A percentile compares a stretch with the other conserved stretches of the same genome.
Conservation (phyloP, 2,329 filamentous ascomycete species). For the Pseudopyricularia cyperi region DNA sequence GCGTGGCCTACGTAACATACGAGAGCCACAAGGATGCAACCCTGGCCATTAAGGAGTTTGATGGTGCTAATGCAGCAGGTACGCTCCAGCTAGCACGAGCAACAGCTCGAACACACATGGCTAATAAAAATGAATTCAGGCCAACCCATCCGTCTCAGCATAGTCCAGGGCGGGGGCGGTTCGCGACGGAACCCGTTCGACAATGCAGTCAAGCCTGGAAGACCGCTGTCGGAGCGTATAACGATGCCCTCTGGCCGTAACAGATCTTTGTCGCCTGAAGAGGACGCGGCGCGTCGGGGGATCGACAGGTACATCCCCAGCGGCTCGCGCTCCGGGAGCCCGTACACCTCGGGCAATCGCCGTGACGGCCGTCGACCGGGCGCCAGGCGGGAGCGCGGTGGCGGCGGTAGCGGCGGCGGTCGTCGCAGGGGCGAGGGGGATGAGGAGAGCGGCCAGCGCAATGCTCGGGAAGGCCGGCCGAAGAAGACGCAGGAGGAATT, state of each 20-base stretch:
- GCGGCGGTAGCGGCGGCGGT: slow-evolving; percentile 21
- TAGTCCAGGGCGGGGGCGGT: slow-evolving; percentile 41
- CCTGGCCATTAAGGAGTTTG: slow-evolving; percentile 65
- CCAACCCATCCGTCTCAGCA: slow-evolving; percentile 64
- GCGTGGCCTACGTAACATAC: slow-evolving; percentile 75
- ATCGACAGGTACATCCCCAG: slow-evolving; percentile 74
- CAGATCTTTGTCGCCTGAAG: slow-evolving; percentile 47
- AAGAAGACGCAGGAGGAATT: slow-evolving; percentile 86
- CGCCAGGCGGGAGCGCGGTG: slow-evolving; percentile 24
- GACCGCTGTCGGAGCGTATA: slow-evolving; percentile 48
- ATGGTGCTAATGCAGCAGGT: slow-evolving; percentile 83
- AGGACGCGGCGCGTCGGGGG: slow-evolving; percentile 47
- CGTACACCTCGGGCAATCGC: slow-evolving; percentile 26
- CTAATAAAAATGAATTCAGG: slow-evolving; percentile 27
- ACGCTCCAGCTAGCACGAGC: slow-evolving; percentile 9
- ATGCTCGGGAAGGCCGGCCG: slow-evolving; percentile 42
- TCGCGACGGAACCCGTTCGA: slow-evolving; percentile 38
- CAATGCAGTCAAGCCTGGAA: slow-evolving; percentile 38
- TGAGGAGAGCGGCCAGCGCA: slow-evolving; percentile 19
- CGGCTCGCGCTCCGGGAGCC: slow-evolving; percentile 43
- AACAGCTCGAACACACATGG: neutral
- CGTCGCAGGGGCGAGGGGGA: slow-evolving; percentile 9
- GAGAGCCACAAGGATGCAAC: slow-evolving; percentile 56
- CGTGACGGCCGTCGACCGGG: slow-evolving; percentile 33
- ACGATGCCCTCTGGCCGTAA: slow-evolving; percentile 42